Percentiles rank a stretch among this genome's conserved stretches.
phyloP scores from a whole-genome alignment of 2,329 filamentous ascomycete genomes.

The Diaporthe humulicola region DNA sequence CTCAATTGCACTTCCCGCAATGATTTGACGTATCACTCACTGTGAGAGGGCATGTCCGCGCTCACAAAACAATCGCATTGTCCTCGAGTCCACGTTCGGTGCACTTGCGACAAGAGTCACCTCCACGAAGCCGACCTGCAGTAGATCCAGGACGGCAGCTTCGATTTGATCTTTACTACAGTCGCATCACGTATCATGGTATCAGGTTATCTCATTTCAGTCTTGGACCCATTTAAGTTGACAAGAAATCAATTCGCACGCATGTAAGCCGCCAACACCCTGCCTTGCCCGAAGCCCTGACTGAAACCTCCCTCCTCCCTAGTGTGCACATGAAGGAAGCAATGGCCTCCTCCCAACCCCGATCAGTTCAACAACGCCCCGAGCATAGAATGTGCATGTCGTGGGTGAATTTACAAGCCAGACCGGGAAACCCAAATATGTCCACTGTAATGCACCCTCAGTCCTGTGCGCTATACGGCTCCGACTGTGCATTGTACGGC shows the following conservation, averaged over 20 bases:
- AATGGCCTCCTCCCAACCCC: background rate
- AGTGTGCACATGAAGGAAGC: background rate
- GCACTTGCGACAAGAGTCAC: background rate
- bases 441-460: conserved; percentile 21
- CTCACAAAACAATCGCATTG: conserved; percentile 37
- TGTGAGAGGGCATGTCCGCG: background rate
- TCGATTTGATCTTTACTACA: background rate
- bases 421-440: background rate
- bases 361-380: conserved; percentile 18
- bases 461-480: conserved; percentile 36
- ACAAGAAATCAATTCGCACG: conserved; percentile 26
- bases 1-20: background rate
- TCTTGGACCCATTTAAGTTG: conserved; percentile 11
- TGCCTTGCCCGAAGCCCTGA: conserved; percentile 14
- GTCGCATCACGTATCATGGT: background rate
- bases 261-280: conserved; percentile 34
- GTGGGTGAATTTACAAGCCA: conserved; percentile 24
- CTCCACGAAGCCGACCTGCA: background rate
- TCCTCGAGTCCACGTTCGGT: conserved; percentile 28
- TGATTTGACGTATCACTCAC: background rate
- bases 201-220: conserved; percentile 1
- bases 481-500: conserved; percentile 28
- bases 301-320: background rate
- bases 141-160: background rate
- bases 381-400: conserved; percentile 24